These are phyloP conservation scores for Daedalea quercina DNA, from an alignment of 768 basidiomycete species.

Conservation along the genomic window DNA sequence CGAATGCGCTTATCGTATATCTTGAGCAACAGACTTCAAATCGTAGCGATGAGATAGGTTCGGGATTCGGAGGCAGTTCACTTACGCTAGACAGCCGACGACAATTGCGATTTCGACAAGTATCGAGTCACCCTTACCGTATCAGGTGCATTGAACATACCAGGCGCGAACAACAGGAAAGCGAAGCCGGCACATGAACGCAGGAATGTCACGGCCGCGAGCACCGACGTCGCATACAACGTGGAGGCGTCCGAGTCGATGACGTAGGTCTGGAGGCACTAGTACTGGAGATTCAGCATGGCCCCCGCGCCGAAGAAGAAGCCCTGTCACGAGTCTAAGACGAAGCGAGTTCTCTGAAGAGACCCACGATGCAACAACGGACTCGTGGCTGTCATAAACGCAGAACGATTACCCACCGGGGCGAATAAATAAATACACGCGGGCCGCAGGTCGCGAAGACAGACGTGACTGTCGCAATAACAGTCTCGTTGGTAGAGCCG, in stretches of 20 bases:
- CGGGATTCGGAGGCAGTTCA: too few relatives aligned
- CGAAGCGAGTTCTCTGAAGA: slow-evolving; percentile 37
- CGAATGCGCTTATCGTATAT: slow-evolving; percentile 42
- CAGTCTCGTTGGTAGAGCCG: slow-evolving; percentile 39
- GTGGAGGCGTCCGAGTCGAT: slow-evolving; percentile 61
- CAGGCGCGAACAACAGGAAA: slow-evolving; percentile 73
- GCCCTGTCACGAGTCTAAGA: slow-evolving; percentile 56
- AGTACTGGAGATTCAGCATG: slow-evolving; percentile 52
- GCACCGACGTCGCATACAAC: slow-evolving; percentile 58
- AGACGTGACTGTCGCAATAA: slow-evolving; percentile 53
- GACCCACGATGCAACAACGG: too few relatives aligned
- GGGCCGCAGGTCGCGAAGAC: slow-evolving; percentile 39
- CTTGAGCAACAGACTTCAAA: slow-evolving; percentile 31
- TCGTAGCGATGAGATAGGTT: too few relatives aligned
- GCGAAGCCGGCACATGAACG: slow-evolving; percentile 65
- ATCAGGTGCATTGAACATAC: slow-evolving; percentile 58
- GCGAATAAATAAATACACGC: neutral
- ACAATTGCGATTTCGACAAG: slow-evolving; percentile 51
- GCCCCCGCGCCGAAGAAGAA: slow-evolving; percentile 50
- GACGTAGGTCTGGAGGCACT: slow-evolving; percentile 59
- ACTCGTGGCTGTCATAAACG: too few relatives aligned
- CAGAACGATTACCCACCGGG: too few relatives aligned
- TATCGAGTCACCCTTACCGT: slow-evolving; percentile 63
- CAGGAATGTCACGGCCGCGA: slow-evolving; percentile 58
- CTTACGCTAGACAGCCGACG: slow-evolving; percentile 37